These are phyloP conservation scores for Penicillium palitans DNA, from an alignment of 2,329 filamentous ascomycete genomes.

Conservation along the genomic window DNA sequence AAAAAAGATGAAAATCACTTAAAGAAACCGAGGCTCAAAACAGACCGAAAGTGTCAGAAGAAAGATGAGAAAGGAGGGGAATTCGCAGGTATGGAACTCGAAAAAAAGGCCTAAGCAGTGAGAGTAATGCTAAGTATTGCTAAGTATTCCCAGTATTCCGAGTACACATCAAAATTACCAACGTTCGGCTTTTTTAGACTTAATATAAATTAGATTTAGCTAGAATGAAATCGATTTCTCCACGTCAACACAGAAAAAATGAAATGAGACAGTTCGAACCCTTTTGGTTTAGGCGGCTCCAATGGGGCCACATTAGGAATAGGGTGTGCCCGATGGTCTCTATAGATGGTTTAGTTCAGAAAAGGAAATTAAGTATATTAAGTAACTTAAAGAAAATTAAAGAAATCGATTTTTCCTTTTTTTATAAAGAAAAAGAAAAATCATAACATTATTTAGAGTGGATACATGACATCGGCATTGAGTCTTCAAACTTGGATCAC, in stretches of 20 bases:
- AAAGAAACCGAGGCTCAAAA: constrained; percentile 2
- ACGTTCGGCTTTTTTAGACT: not conserved
- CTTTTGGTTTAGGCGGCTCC: constrained; percentile 7
- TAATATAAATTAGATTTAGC: constrained; percentile 15
- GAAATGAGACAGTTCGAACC: constrained; percentile 8
- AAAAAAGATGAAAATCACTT: not conserved
- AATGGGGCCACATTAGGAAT: constrained; percentile 5
- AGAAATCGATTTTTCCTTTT: not conserved
- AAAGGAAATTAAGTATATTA: not conserved
- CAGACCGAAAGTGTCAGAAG: constrained; percentile 8
- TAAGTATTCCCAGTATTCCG: constrained; percentile 13
- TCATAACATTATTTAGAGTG: not conserved
- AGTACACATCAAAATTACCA: constrained; percentile 15
- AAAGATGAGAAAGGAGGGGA: constrained; percentile 27
- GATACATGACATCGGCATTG: constrained; percentile 1
- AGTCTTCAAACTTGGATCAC: not conserved
- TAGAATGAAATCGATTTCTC: constrained; percentile 10
- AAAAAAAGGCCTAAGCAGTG: constrained; percentile 18
- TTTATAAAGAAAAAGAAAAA: too few relatives aligned
- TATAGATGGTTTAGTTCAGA: not conserved
- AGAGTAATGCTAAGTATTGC: not conserved
- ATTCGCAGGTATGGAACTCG: constrained; percentile 13
- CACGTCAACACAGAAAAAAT: constrained; percentile 8
- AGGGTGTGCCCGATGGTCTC: not conserved
- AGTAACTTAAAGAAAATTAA: too few relatives aligned